Base-by-base conservation (phyloP, 805 yeast genomes). In the Candida yuanshanica region DNA sequence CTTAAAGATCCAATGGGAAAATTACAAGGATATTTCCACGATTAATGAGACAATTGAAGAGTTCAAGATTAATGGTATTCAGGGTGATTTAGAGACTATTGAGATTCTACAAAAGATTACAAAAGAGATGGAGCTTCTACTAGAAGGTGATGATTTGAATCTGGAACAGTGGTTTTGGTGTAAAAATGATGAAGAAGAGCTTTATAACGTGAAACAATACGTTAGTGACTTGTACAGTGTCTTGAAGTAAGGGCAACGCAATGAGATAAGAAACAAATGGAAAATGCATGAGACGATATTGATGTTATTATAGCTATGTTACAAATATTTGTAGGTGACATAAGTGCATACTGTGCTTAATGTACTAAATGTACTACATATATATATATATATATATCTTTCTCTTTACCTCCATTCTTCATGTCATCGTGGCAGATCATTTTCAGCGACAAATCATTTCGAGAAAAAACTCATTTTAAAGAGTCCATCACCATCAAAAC, bases 41-140 rank as follows among this genome's bases (percentile, higher is more conserved):
- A 59, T 67, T n/a, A 58, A 60, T 20, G 47, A 51, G 12, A 44
- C 65, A 14, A 52, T 65, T n/a, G 60, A 65, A 14, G 74, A 70
- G 42, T 57, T 70, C 53, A 60, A 59, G 13, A 63, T 66, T 39
- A 68, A 70, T 44, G 74, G 69, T 7, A 60, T 70, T 10, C 56
- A 58, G 25, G 64, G 68, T 4, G 58, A 63, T 39, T 38, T 54
- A 5, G 57, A 51, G 12, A 69, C 73, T 6, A 49, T 58, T 9
- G n/a, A 36, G 2, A 33, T 40, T 5, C 20, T 53, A 13, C 41
- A 27, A 11, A 22, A 25, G 9, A 43, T 51, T 9, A 36, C 48
- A 1, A 31, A 25, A 6, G 49, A 49, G 45, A 45, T 21, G 39
- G 36, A 21, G 10, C 24, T 17, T 2, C 14, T 31, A 11, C 4